Evolutionary conservation across 2,329 filamentous ascomycete species (phyloP), one percentile per base, ranked within the genome.

Genomic region (Penicillium sp.): DNA sequence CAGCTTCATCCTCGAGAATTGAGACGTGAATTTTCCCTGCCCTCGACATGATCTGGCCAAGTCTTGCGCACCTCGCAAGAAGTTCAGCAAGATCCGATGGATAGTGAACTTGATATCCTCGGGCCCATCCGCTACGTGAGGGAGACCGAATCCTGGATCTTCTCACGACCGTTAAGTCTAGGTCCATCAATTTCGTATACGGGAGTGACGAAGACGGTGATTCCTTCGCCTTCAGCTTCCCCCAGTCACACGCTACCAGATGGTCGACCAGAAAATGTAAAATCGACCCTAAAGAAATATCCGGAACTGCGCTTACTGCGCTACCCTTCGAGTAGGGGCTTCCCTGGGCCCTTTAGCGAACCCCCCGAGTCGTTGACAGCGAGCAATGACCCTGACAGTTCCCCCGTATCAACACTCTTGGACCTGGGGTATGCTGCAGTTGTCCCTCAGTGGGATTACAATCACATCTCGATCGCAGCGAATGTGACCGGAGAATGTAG

Each of bases 61-160:
- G 53, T 55, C 58, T 62, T 59, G 53, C 60, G 52, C 60, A 62
- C 57, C 60, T 65, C 58, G 58, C 63, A 46, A 71, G 62, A 60
- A 64, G 61, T 58, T 68, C 64, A 70, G 56, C 67, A 67, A 75
- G 75, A 71, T 80, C 82, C 65, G 75, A 86, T 86, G 83, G 81
- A 79, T 85, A 80, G 85, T 35, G 61, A 69, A 70, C n/a, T n/a
- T n/a, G n/a, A n/a, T 60, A 66, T 70, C 42, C 67, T 71, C 46
- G 70, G 71, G 70, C 75, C 79, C 75, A 79, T 85, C 50, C 80
- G 80, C 57, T 85, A 83, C 72, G 83, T 78, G 52, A 55, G 74
- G 1, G 76, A 82, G 5, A 73, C 72, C 6, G 72, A 74, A 42
- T 58, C 69, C 52, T 85, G 83, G 83, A 62, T 62, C n/a, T 82